Evolutionary conservation across 495 filamentous ascomycete species (phyloP).

Genomic region (Saxispiralis lemnorum): DNA sequence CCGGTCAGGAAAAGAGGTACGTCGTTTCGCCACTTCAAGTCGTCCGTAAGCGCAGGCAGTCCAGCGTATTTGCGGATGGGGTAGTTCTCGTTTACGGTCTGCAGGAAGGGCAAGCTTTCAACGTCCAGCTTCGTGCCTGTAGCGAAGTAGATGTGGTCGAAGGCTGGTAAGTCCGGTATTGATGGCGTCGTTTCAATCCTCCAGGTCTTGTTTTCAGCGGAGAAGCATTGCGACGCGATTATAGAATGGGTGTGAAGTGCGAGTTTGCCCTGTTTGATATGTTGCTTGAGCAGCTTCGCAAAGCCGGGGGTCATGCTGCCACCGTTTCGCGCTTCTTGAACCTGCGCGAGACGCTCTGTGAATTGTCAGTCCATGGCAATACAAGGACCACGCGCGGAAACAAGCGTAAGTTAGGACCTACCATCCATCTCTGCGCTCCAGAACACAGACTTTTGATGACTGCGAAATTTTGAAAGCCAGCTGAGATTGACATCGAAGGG

Average conservation of each 20-base stretch:
- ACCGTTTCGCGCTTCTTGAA: conserved; percentile 39
- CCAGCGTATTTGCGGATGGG: conserved; percentile 36
- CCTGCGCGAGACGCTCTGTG: conserved; percentile 39
- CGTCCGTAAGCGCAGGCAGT: conserved; percentile 43
- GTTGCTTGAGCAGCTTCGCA: neutral
- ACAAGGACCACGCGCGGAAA: too few species aligned
- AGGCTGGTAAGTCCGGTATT: conserved; percentile 8
- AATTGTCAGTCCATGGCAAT: too few species aligned
- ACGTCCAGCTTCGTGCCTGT: conserved; percentile 39
- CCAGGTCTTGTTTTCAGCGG: too few species aligned
- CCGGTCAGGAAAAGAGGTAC: conserved; percentile 46
- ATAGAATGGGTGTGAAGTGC: neutral
- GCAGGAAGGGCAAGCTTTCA: conserved; percentile 31
- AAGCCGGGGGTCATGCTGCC: conserved; percentile 44
- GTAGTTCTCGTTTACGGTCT: conserved; percentile 32
- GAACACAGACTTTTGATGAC: conserved; percentile 42
- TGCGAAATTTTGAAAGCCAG: conserved; percentile 54
- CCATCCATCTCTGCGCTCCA: conserved; percentile 26
- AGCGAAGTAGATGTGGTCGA: conserved; percentile 50
- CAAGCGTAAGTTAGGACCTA: too few species aligned
- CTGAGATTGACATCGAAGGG: conserved; percentile 44
- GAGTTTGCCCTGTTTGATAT: neutral
- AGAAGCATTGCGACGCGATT: neutral
- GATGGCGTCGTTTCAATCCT: too few species aligned
- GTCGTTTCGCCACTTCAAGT: conserved; percentile 42